phyloP scores from a whole-genome alignment of 2,329 filamentous ascomycete genomes.

The Alternaria gaisen region DNA sequence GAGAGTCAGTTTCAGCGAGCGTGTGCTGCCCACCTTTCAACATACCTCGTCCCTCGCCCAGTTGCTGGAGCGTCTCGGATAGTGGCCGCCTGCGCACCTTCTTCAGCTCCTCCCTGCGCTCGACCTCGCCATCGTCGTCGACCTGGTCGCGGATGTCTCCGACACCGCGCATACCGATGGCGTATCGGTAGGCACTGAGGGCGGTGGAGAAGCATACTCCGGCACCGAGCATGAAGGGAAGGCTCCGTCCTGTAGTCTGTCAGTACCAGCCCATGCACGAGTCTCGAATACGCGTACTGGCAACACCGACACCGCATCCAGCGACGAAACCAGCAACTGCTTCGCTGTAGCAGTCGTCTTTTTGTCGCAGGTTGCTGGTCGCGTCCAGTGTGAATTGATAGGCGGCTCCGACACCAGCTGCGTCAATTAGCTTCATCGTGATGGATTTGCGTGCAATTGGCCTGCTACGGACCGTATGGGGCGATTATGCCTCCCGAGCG shows the following conservation, averaged over 20 bases:
- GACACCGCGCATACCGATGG: constrained; percentile 67
- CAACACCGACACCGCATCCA: constrained; percentile 76
- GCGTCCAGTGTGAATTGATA: constrained; percentile 81
- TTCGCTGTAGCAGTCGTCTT: constrained; percentile 80
- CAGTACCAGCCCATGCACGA: constrained; percentile 12
- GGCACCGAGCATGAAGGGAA: constrained; percentile 75
- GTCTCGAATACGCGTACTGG: constrained; percentile 64
- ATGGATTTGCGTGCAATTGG: neutral
- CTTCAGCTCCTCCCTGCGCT: constrained; percentile 76
- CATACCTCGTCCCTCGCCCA: constrained; percentile 88
- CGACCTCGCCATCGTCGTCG: constrained; percentile 75
- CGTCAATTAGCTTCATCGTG: constrained; percentile 38
- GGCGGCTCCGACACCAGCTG: constrained; percentile 76
- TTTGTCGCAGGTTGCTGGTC: constrained; percentile 84
- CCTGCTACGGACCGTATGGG: constrained; percentile 65
- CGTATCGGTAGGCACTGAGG: constrained; percentile 73
- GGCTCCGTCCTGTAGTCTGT: constrained; percentile 64
- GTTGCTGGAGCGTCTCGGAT: constrained; percentile 79
- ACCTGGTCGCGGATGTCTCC: constrained; percentile 59
- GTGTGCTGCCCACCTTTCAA: neutral
- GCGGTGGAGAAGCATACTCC: constrained; percentile 66
- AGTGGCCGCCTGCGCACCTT: constrained; percentile 77
- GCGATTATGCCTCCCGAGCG: constrained; percentile 78
- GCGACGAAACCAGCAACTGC: constrained; percentile 79
- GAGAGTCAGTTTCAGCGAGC: constrained; percentile 23